phyloP scores from a whole-genome alignment of 176 grass and related monocot genomes.

The Bothriochloa decipiens region DNA sequence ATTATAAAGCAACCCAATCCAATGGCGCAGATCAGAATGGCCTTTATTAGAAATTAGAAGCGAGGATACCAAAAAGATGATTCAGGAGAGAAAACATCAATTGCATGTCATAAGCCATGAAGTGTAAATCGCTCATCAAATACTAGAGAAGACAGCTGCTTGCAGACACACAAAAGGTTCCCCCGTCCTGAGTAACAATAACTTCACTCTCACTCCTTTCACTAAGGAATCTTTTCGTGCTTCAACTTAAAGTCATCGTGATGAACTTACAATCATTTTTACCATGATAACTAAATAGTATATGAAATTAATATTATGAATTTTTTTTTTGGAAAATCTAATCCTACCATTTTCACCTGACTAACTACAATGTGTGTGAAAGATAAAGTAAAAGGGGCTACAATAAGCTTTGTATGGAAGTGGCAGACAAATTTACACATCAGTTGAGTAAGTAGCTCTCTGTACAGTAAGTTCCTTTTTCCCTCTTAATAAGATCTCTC shows the following conservation, averaged over 20 bases:
- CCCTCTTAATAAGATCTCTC: background rate
- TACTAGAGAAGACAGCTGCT: background rate
- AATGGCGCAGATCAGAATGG: slow-evolving; percentile 1
- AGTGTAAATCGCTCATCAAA: background rate
- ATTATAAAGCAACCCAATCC: background rate
- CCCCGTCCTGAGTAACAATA: background rate
- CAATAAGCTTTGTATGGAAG: slow-evolving; percentile 1
- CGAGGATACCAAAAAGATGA: background rate
- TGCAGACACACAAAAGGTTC: background rate
- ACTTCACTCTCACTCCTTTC: background rate
- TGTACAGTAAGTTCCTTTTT: background rate
- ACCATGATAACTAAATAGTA: background rate
- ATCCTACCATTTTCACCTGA: background rate
- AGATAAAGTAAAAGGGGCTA: slow-evolving; percentile 1
- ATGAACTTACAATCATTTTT: background rate
- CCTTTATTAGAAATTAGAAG: background rate
- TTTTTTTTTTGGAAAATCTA: slow-evolving; percentile 7
- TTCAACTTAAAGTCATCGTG: background rate
- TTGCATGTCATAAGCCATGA: background rate
- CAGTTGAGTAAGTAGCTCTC: background rate
- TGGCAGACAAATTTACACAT: background rate
- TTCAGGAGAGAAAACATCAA: slow-evolving; percentile 3
- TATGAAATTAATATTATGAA: background rate
- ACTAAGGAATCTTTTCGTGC: background rate
- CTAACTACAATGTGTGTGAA: background rate